Base-by-base conservation (phyloP, 177 flowering plant genomes). In the Vitis hybrid region DNA sequence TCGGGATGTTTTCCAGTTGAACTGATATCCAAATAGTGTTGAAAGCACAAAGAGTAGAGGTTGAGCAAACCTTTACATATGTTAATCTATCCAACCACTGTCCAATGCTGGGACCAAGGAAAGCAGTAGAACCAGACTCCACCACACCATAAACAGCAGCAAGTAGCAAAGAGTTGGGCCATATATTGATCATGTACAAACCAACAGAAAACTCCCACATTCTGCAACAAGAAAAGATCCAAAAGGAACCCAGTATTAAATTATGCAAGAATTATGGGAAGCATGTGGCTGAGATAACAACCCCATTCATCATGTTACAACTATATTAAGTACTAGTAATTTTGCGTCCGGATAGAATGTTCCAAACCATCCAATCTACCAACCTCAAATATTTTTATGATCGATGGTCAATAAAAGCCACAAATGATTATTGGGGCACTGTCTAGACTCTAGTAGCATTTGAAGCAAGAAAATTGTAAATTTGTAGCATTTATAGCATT, bases 171-270 rank as follows among this genome's bases (percentile, higher is more conserved):
- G 98, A 92, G 61, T 87, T 79, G 2, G 97, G 98, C 94, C 94
- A 91, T 56, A 92, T 30, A 68, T 69, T 81, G 77, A 92, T 88
- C 97, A 94, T 91, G 80, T 92, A 94, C 54, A 94, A 70, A 51
- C 85, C 97, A 69, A 94, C 97, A 50, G 98, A 87, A 78, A 94
- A 94, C 79, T 94, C 97, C 98, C 98, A 94, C 94, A 90, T 92
- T 79, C 98, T 94, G 89, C 79, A 7, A 63, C 56, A 72, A 67
- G 18, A 18, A 52, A 40, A 23, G 26, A 60, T 5, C 19, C 1
- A 66, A 19, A 48, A 48, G 3, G 5, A 12, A 60, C 12, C 19
- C 6, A 54, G 11, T 40, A 45, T 3, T 21, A 45, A 5, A 52
- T 15, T 12, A 30, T 4, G 62, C 17, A 63, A 40, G 17, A 40